Conservation (phyloP, 2,329 filamentous ascomycete genomes). For the Xylariaceae sp. region DNA sequence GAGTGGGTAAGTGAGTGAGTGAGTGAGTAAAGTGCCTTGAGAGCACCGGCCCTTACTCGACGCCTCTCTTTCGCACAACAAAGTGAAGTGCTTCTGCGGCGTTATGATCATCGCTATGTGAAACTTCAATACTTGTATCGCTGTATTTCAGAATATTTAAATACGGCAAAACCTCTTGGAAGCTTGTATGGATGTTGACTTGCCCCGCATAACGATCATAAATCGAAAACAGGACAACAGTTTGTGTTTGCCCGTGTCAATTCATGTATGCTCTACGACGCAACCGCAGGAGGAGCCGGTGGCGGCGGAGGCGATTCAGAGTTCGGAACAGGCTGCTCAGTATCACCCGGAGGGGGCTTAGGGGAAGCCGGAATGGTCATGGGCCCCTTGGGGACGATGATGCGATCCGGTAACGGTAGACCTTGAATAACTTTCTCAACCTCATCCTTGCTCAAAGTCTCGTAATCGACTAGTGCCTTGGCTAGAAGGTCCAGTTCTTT, state of each 20-base stretch:
- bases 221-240: too few relatives aligned
- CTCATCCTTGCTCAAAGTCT: conserved; percentile 83
- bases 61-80: too few relatives aligned
- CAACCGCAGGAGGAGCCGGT: conserved; percentile 23
- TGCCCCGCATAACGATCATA: too few relatives aligned
- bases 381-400: conserved; percentile 53
- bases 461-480: conserved; percentile 86
- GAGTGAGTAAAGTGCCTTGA: too few relatives aligned
- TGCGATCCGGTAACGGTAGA: conserved; percentile 68
- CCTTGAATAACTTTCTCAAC: conserved; percentile 86
- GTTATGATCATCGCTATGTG: too few relatives aligned
- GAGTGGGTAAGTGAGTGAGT: too few relatives aligned
- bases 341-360: conserved; percentile 22
- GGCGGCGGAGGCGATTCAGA: conserved; percentile 25
- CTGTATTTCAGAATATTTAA: too few relatives aligned
- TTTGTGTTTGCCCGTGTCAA: background rate
- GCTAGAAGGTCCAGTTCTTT: conserved; percentile 84
- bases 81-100: too few relatives aligned
- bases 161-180: too few relatives aligned
- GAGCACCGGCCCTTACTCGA: too few relatives aligned
- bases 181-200: too few relatives aligned
- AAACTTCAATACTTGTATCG: too few relatives aligned
- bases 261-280: conserved; percentile 6
- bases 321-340: conserved; percentile 17
- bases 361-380: conserved; percentile 59